Conservation (phyloP, 78 protist genomes). For the Isochrysis galbana region DNA sequence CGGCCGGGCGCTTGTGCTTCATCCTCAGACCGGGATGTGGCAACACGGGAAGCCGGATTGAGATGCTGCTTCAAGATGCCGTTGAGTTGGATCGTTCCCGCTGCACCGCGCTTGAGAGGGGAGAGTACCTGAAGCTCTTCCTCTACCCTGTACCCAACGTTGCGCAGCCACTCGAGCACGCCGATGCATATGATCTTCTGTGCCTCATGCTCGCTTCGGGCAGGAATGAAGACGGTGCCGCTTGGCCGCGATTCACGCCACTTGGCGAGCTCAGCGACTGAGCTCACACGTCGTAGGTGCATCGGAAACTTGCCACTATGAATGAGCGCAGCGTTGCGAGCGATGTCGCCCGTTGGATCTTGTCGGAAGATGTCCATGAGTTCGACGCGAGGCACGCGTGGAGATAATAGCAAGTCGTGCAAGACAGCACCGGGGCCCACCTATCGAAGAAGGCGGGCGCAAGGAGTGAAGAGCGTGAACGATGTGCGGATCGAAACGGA, state of each 20-base stretch:
- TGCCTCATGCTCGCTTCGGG: background rate
- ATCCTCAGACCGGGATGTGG: too few species aligned
- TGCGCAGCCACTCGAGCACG: background rate
- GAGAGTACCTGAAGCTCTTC: constrained; percentile 14
- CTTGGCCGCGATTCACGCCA: background rate
- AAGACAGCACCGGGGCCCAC: constrained; percentile 29
- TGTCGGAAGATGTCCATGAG: background rate
- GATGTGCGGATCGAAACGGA: too few species aligned
- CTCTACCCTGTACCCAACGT: background rate
- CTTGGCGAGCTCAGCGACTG: too few species aligned
- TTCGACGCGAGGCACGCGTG: background rate
- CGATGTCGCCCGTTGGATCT: background rate
- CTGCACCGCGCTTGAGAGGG: background rate
- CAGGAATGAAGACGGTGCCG: background rate
- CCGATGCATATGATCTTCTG: background rate
- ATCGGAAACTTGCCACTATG: background rate
- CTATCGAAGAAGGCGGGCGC: too few species aligned
- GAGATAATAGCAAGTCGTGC: background rate
- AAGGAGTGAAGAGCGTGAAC: too few species aligned
- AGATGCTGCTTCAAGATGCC: background rate
- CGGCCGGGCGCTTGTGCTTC: background rate
- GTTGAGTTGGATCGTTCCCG: constrained; percentile 18
- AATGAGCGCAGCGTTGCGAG: background rate
- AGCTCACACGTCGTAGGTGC: too few species aligned
- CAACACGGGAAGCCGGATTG: background rate